Evolutionary conservation across 805 yeast genomes (phyloP).

Genomic region (Barnettozyma sucrosica): DNA sequence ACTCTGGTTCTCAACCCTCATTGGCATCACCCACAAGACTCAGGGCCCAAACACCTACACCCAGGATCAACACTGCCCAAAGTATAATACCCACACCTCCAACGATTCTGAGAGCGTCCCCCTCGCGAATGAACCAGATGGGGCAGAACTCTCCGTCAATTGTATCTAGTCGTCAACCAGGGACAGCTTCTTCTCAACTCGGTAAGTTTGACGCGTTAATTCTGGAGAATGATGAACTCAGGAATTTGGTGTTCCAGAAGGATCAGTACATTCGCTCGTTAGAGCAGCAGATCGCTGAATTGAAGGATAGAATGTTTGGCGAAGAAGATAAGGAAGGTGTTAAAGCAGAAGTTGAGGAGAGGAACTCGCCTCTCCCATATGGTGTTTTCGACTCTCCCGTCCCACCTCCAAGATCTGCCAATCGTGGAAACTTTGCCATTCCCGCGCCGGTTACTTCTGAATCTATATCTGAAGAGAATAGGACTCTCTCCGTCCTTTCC

Average conservation of each 20-base stretch:
- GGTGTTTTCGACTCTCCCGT: neutral
- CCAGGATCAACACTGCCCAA: neutral
- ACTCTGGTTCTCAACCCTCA: neutral
- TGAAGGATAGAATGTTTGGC: constrained; percentile 10
- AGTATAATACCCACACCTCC: neutral
- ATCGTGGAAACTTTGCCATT: constrained; percentile 22
- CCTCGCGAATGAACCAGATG: neutral
- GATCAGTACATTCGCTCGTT: constrained; percentile 11
- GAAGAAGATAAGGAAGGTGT: neutral
- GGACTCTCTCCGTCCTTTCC: neutral
- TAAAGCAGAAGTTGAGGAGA: neutral
- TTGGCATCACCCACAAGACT: neutral
- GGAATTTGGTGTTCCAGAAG: constrained; percentile 15
- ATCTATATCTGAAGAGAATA: neutral
- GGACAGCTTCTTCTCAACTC: constrained; percentile 11
- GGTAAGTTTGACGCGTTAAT: constrained; percentile 11
- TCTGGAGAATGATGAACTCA: constrained; percentile 16
- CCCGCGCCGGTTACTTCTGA: neutral
- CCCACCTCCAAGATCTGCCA: constrained; percentile 37
- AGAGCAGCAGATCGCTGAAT: constrained; percentile 12
- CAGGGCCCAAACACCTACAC: neutral
- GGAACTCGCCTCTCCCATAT: neutral
- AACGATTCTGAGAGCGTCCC: neutral
- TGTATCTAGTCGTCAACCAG: neutral
- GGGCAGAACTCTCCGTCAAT: neutral